Conservation (phyloP, 2,329 filamentous ascomycete genomes). For the Phialemoniopsis sp. region DNA sequence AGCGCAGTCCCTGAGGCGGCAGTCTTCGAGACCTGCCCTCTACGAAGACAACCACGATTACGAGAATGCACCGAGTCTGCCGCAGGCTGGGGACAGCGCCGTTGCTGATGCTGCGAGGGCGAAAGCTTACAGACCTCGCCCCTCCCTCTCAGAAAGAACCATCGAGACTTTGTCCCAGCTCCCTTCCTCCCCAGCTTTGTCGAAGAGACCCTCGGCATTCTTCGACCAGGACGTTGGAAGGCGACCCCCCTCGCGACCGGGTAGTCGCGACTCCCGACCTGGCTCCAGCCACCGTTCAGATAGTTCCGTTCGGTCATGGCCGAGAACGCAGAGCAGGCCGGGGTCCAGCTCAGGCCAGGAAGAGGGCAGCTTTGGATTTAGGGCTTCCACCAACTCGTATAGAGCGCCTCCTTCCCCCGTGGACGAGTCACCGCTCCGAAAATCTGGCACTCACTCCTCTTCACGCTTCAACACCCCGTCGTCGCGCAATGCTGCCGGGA, state of each 20-base stretch:
- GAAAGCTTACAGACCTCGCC: constrained; percentile 22
- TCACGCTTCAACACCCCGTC: constrained; percentile 27
- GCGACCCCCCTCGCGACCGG: constrained; percentile 46
- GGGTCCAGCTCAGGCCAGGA: constrained; percentile 48
- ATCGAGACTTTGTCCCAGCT: constrained; percentile 78
- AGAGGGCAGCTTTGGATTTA: constrained; percentile 35
- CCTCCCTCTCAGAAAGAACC: constrained; percentile 77
- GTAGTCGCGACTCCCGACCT: constrained; percentile 41
- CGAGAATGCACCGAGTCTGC: neutral
- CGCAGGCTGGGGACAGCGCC: neutral
- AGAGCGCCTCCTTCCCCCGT: constrained; percentile 37
- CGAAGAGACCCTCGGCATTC: constrained; percentile 66
- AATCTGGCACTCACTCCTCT: constrained; percentile 23
- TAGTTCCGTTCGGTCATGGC: constrained; percentile 47
- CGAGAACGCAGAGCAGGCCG: constrained; percentile 47
- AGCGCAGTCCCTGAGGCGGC: no score
- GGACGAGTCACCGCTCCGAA: constrained; percentile 34
- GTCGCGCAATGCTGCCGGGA: constrained; percentile 15
- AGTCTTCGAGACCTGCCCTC: no score
- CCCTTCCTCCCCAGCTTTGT: constrained; percentile 70
- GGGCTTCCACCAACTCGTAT: constrained; percentile 38
- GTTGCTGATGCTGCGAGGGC: neutral
- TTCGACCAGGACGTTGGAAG: constrained; percentile 62
- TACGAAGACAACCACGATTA: neutral
- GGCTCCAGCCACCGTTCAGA: constrained; percentile 60